These are phyloP conservation scores for Aegilops longissima DNA, from an alignment of 176 grass and related monocot genomes.

Conservation along the genomic window DNA sequence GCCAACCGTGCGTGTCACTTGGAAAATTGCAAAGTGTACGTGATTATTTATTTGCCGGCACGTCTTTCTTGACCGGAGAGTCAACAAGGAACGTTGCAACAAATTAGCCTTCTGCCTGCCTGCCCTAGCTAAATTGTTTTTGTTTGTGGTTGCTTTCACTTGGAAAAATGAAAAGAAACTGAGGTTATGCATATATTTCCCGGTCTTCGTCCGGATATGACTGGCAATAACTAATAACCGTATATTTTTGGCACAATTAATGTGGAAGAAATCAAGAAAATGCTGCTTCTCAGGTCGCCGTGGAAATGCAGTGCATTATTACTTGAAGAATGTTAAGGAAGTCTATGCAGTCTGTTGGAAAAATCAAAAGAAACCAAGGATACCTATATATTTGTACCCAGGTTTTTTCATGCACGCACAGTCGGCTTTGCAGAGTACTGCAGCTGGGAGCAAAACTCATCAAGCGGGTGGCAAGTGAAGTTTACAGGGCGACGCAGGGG, in stretches of 20 bases:
- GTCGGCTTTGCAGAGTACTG: no score
- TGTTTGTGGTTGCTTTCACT: not conserved
- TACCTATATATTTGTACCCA: no score
- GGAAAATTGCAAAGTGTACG: not conserved
- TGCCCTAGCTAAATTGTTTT: no score
- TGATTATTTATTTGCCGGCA: not conserved
- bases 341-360: not conserved
- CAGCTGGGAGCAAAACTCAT: no score
- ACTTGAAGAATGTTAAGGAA: not conserved
- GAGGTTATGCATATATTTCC: not conserved
- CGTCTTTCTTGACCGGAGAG: not conserved
- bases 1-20: not conserved
- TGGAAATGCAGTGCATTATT: not conserved
- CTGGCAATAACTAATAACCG: not conserved
- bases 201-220: no score
- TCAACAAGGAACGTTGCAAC: not conserved
- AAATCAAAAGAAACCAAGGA: no score
- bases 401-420: no score
- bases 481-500: no score
- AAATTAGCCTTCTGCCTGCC: not conserved
- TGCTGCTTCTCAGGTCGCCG: not conserved
- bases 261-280: no score
- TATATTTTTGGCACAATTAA: not conserved
- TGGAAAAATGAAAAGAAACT: not conserved
- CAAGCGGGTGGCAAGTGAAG: no score